Evolutionary conservation across 345 rosid genomes (phyloP).

Genomic region (Salix exigua): DNA sequence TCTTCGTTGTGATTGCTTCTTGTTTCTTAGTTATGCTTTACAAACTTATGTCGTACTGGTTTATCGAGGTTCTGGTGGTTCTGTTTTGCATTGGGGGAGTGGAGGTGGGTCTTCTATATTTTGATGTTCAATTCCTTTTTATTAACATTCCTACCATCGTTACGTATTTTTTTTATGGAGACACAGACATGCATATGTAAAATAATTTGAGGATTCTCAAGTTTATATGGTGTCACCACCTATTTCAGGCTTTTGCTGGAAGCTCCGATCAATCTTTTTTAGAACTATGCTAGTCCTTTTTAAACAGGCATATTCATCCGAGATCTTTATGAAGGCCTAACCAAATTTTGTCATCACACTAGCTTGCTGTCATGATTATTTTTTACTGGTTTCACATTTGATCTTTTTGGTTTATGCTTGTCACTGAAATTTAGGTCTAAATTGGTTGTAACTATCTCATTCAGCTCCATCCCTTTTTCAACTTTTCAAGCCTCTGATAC

Average conservation of each 20-base stretch:
- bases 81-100: conserved; percentile 94
- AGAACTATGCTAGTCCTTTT: background rate
- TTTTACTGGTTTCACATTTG: background rate
- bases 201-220: background rate
- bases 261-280: background rate
- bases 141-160: background rate
- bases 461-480: background rate
- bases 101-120: conserved; percentile 55
- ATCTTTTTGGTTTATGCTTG: background rate
- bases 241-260: background rate
- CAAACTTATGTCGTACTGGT: conserved; percentile 94
- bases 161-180: background rate
- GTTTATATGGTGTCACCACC: background rate
- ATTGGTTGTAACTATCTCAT: background rate
- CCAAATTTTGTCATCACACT: background rate
- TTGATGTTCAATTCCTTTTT: background rate
- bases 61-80: conserved; percentile 83
- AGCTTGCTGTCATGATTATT: background rate
- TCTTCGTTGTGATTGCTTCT: conserved; percentile 91
- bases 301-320: background rate
- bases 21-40: conserved; percentile 95
- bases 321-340: background rate
- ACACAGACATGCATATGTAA: background rate
- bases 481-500: background rate
- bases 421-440: background rate